These are phyloP conservation scores for Apiospora phragmitis DNA, from an alignment of 2,329 filamentous ascomycete species.

Conservation along the genomic window DNA sequence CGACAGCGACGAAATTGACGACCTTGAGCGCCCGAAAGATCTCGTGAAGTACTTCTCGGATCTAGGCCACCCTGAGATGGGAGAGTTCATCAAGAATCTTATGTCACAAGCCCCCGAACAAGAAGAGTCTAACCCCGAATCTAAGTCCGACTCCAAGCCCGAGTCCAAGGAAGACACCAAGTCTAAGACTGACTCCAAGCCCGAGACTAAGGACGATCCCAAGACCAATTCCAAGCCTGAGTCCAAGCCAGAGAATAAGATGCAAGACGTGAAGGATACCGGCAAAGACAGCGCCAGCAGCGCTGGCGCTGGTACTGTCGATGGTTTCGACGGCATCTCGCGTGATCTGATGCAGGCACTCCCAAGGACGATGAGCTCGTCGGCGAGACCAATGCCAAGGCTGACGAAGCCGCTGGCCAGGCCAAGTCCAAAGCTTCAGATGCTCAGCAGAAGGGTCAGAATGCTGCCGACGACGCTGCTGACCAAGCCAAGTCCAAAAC, in stretches of 20 bases:
- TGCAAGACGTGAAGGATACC: not conserved
- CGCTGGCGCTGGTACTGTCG: not conserved
- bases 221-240: not conserved
- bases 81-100: constrained; percentile 27
- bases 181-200: not conserved
- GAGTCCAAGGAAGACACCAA: not conserved
- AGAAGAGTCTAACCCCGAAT: constrained; percentile 8
- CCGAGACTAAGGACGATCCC: not conserved
- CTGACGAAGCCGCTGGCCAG: constrained; percentile 18
- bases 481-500: not conserved
- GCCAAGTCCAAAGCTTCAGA: constrained; percentile 3
- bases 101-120: constrained; percentile 15
- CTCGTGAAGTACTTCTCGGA: constrained; percentile 30
- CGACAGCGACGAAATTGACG: not conserved
- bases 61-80: constrained; percentile 30
- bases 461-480: not conserved
- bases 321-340: not conserved
- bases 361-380: constrained; percentile 21
- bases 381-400: constrained; percentile 18
- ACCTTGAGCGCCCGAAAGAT: constrained; percentile 10
- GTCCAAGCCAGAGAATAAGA: not conserved
- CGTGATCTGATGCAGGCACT: constrained; percentile 12
- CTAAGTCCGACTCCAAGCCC: not conserved
- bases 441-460: not conserved
- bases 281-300: not conserved